Percentiles rank a stretch among this genome's conserved stretches.
These are phyloP conservation scores for Nicotiana obtusifolia DNA, from an alignment of 257 asterid genomes.

Conservation along the genomic window DNA sequence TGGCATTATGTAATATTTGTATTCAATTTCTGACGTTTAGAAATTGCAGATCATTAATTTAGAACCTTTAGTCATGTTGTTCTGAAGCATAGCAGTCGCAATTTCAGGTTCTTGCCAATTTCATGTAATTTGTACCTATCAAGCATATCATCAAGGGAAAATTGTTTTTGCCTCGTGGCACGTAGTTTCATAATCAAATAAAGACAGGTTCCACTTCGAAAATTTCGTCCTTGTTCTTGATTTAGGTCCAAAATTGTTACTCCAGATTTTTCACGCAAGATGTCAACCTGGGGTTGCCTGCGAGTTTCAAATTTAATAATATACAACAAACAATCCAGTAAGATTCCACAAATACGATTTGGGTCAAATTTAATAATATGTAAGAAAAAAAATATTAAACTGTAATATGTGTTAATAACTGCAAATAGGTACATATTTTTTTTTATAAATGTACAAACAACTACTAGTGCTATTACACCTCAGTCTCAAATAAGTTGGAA, in stretches of 20 bases:
- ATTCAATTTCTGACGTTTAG: no score
- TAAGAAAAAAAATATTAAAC: not conserved
- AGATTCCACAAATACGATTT: accelerated
- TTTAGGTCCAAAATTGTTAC: not conserved
- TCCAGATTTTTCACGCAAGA: not conserved
- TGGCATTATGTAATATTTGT: no score
- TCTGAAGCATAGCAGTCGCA: not conserved
- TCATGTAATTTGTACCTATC: not conserved
- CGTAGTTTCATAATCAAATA: not conserved
- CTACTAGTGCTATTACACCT: not conserved
- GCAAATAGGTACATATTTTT: not conserved
- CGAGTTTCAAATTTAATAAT: not conserved
- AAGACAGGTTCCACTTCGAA: not conserved
- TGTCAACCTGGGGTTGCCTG: not conserved
- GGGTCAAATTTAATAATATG: not conserved
- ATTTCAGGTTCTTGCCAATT: not conserved
- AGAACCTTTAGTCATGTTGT: no score
- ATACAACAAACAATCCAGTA: no score
- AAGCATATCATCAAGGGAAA: not conserved
- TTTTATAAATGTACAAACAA: not conserved
- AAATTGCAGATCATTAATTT: no score
- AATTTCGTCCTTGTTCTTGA: not conserved
- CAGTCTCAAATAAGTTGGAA: not conserved
- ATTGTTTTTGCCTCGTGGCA: not conserved
- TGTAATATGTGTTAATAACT: not conserved